Base-by-base conservation (phyloP, 1,284 basidiomycete genomes). In the Thecaphora thlaspeos region DNA sequence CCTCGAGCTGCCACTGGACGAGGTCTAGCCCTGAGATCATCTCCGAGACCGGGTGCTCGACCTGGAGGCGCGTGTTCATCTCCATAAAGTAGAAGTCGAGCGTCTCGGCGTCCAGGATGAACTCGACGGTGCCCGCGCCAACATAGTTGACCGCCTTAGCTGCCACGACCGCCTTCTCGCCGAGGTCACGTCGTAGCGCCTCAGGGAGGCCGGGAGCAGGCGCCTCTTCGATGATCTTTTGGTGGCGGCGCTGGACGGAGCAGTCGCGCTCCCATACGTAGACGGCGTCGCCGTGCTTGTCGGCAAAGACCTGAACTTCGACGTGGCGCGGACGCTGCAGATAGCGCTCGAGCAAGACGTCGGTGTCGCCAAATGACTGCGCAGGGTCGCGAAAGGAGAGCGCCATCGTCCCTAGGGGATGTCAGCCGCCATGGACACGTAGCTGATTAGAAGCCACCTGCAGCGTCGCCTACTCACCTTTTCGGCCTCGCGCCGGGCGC, bases 151-250 rank as follows among this genome's bases (percentile, higher is more conserved):
- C 91, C 4, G 92, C 92, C 77, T 86, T 86, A 17, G 92, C 92
- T 21, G 92, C 91, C 24, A 89, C 90, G 17, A 93, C 84, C 1
- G 92, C 92, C 80, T 92, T 95, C 42, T 84, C 84, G 42, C 90
- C 88, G 55, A 96, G 80, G 67, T 92, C 88, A 30, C 83, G 84
- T 37, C 91, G 84, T 40, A 93, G 81, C 53, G 87, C 86, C 0
- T 84, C 80, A 1, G 86, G 84, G 24, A 96, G 80, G 3, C 90
- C 89, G 3, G 92, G 92, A 3, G 92, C 93, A 18, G 93, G 93
- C 4, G 92, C 91, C 84, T 93, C 90, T 77, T 93, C 90, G 55
- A 93, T 91, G 57, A 93, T 91, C 83, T 93, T 95, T 81, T 95
- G 91, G 73, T 93, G 92, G 55, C 92, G 82, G 66, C 93, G 81